These are phyloP conservation scores for Hemisphaericaspora subhashii DNA, from an alignment of 1,139 yeast species.

Conservation along the genomic window DNA sequence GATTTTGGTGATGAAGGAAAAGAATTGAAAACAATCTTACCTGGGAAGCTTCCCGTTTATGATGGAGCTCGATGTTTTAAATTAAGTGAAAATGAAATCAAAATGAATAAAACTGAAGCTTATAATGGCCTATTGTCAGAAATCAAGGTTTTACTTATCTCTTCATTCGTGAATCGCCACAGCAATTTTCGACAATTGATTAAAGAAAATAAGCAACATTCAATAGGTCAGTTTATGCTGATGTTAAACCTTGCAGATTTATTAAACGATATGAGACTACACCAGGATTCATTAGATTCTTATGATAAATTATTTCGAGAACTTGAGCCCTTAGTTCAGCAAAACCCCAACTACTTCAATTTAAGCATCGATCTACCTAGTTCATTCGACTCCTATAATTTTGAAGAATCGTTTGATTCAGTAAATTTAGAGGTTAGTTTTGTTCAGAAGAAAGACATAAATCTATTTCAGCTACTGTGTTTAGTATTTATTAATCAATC, in stretches of 20 bases:
- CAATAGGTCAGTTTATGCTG: slow-evolving; percentile 13
- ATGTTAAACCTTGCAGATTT: slow-evolving; percentile 29
- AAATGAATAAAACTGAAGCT: slow-evolving; percentile 41
- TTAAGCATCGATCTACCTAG: slow-evolving; percentile 10
- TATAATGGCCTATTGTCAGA: slow-evolving; percentile 49
- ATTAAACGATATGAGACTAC: slow-evolving; percentile 50
- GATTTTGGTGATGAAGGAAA: slow-evolving; percentile 61
- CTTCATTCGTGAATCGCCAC: slow-evolving; percentile 52
- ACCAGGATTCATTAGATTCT: slow-evolving; percentile 56
- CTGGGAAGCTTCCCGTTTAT: slow-evolving; percentile 13
- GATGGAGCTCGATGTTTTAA: slow-evolving; percentile 38
- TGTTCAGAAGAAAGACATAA: slow-evolving; percentile 18
- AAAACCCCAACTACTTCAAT: slow-evolving; percentile 14
- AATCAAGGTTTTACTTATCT: slow-evolving; percentile 54
- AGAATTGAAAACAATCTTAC: slow-evolving; percentile 22
- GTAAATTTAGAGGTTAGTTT: slow-evolving; percentile 14
- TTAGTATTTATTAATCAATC: slow-evolving; percentile 32
- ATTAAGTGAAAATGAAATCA: slow-evolving; percentile 37
- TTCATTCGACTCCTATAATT: slow-evolving; percentile 18
- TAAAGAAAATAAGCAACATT: slow-evolving; percentile 23
- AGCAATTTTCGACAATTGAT: slow-evolving; percentile 35
- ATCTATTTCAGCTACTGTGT: slow-evolving; percentile 27
- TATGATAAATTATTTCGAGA: slow-evolving; percentile 40
- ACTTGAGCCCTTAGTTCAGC: slow-evolving; percentile 19
- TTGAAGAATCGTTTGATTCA: slow-evolving; percentile 17